These are phyloP conservation scores for Inonotus hispidus DNA, from an alignment of 1,284 basidiomycete genomes.

Conservation along the genomic window DNA sequence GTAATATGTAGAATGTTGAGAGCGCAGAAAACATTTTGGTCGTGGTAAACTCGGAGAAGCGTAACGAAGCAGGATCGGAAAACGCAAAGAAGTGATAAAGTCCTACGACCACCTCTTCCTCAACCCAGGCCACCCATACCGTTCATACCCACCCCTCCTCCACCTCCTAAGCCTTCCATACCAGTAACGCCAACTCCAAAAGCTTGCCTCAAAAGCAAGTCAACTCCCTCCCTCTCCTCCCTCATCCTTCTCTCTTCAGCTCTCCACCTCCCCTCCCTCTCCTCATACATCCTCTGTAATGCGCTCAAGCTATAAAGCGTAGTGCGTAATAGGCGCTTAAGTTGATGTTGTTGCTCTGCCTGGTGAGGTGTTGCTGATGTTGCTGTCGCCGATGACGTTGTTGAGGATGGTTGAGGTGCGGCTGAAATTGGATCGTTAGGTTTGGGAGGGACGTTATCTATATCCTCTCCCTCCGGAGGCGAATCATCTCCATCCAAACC, in stretches of 20 bases:
- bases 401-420: no score
- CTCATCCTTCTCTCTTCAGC: constrained; percentile 62
- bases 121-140: neutral
- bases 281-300: constrained; percentile 58
- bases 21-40: no score
- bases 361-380: neutral
- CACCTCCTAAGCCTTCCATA: neutral
- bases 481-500: constrained; percentile 32
- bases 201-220: constrained; percentile 57
- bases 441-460: no score
- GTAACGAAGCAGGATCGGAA: no score
- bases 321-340: constrained; percentile 57
- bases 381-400: no score
- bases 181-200: constrained; percentile 35
- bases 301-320: constrained; percentile 59
- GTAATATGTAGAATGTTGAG: no score
- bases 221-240: constrained; percentile 62
- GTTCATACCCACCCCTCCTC: neutral
- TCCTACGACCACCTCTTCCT: no score
- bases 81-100: no score
- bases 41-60: no score
- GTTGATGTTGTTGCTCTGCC: constrained; percentile 47
- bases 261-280: constrained; percentile 59
- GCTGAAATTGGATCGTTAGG: no score
- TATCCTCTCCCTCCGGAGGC: constrained; percentile 14